phyloP scores from a whole-genome alignment of 805 yeast species.

The Lipomyces orientalis region DNA sequence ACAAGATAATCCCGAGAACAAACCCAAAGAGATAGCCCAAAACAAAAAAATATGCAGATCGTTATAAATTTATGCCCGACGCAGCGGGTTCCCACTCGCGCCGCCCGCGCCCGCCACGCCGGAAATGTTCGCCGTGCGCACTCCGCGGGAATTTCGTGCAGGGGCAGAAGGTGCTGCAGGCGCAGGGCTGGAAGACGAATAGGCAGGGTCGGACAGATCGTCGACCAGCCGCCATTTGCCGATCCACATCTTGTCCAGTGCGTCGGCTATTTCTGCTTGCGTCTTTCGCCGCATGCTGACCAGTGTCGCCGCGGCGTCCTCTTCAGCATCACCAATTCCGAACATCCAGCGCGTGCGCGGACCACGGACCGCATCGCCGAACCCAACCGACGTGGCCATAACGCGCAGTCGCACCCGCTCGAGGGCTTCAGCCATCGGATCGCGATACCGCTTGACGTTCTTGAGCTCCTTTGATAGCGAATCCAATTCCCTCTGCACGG shows the following conservation, averaged over 20 bases:
- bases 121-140: not conserved
- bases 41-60: not conserved
- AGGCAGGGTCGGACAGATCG: slow-evolving; percentile 2
- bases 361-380: slow-evolving; percentile 12
- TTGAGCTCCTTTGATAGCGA: slow-evolving; percentile 31
- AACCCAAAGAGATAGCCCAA: not conserved
- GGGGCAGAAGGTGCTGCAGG: slow-evolving; percentile 7
- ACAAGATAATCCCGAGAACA: not conserved
- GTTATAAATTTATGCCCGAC: not conserved
- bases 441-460: slow-evolving; percentile 35
- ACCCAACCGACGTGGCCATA: slow-evolving; percentile 5
- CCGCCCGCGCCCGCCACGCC: not conserved
- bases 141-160: not conserved
- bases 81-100: not conserved
- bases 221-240: slow-evolving; percentile 35
- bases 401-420: slow-evolving; percentile 30
- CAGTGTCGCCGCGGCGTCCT: not conserved
- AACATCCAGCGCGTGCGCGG: slow-evolving; percentile 20
- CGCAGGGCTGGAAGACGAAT: not conserved
- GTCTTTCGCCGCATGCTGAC: not conserved
- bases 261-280: slow-evolving; percentile 15
- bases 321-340: not conserved
- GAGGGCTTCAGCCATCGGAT: slow-evolving; percentile 31
- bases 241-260: slow-evolving; percentile 28
- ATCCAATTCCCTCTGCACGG: slow-evolving; percentile 27